Conservation (phyloP, 2,329 filamentous ascomycete genomes). For the Fusarium algeriense region DNA sequence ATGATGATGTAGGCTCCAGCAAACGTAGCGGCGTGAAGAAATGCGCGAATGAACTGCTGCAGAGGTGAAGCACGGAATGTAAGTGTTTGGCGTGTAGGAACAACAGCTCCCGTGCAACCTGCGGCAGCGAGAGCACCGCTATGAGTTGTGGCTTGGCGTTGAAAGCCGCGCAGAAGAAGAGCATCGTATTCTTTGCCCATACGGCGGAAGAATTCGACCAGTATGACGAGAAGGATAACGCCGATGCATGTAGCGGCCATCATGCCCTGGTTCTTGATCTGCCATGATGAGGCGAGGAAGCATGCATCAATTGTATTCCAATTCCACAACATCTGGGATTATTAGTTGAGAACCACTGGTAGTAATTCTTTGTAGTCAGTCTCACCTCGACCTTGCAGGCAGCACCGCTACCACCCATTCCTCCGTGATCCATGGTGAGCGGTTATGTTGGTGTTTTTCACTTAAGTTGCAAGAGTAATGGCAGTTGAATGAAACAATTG, state of each 20-base stretch:
- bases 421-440: conserved; percentile 36
- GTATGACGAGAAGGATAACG: conserved; percentile 76
- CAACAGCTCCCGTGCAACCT: conserved; percentile 39
- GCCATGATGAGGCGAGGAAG: conserved; percentile 79
- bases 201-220: conserved; percentile 79
- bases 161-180: conserved; percentile 67
- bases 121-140: conserved; percentile 37
- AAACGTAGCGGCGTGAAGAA: conserved; percentile 78
- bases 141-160: conserved; percentile 48
- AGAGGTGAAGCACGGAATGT: conserved; percentile 67
- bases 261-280: conserved; percentile 75
- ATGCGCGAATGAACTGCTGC: conserved; percentile 74
- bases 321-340: conserved; percentile 79
- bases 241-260: conserved; percentile 86
- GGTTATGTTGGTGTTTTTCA: not conserved
- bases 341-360: conserved; percentile 1
- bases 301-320: conserved; percentile 79
- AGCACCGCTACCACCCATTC: conserved; percentile 30
- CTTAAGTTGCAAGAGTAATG: not conserved
- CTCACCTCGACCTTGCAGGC: conserved; percentile 53
- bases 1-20: conserved; percentile 83
- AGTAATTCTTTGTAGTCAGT: not conserved
- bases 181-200: conserved; percentile 78
- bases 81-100: conserved; percentile 43
- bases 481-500: not conserved